A percentile compares a stretch with the other conserved stretches of the same genome.
phyloP scores from a whole-genome alignment of 2,329 filamentous ascomycete species.

The Penicillium hordei region DNA sequence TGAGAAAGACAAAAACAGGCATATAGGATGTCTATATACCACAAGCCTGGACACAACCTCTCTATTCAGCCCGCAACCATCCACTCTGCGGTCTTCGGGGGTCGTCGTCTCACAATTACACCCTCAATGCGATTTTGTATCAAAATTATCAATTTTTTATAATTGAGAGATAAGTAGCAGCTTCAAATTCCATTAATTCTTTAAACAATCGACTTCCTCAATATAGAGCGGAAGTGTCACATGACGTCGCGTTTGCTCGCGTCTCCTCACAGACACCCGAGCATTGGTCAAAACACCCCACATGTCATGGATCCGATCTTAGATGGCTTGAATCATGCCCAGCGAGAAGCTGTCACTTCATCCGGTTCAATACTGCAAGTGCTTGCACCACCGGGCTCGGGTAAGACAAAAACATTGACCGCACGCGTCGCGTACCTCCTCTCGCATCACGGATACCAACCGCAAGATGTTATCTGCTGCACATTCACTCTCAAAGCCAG shows the following conservation, averaged over 20 bases:
- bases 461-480: conserved; percentile 88
- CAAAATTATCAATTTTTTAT: neutral
- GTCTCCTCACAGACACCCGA: conserved; percentile 15
- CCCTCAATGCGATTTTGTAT: neutral
- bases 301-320: conserved; percentile 56
- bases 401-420: conserved; percentile 94
- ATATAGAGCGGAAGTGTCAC: conserved; percentile 22
- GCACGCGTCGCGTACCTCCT: conserved; percentile 89
- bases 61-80: neutral
- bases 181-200: neutral
- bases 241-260: conserved; percentile 31
- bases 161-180: neutral
- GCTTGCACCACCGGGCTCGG: conserved; percentile 65
- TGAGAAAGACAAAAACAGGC: no score
- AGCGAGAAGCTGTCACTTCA: conserved; percentile 64
- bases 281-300: conserved; percentile 7
- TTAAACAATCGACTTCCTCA: neutral
- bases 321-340: conserved; percentile 63
- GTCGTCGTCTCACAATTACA: neutral
- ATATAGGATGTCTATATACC: neutral
- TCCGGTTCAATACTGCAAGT: conserved; percentile 60
- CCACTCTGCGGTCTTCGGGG: neutral
- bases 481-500: conserved; percentile 97
- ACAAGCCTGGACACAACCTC: neutral
- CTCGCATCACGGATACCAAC: conserved; percentile 67